A percentile compares a stretch with the other conserved stretches of the same genome.
These are phyloP conservation scores for Hamamelis virginiana DNA, from an alignment of 164 flowering plant genomes.

Conservation along the genomic window DNA sequence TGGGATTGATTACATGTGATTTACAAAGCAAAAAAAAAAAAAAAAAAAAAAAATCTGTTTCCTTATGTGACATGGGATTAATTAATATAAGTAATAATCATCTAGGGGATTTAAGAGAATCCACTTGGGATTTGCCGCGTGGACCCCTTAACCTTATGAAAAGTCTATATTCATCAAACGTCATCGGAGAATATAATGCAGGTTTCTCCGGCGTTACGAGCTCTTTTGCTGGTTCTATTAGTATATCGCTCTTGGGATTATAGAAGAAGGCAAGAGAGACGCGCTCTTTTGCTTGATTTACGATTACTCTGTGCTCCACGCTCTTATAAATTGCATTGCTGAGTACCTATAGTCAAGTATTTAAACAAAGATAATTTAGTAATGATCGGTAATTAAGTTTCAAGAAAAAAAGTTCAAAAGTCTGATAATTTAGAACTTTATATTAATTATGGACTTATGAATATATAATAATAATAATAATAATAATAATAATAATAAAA, in stretches of 20 bases:
- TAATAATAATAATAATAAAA: no score
- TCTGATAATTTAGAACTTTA: no score
- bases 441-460: no score
- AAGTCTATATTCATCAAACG: slow-evolving; percentile 66
- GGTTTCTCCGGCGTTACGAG: slow-evolving; percentile 49
- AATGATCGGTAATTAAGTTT: no score
- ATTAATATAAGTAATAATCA: slow-evolving; percentile 7
- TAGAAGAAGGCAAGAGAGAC: slow-evolving; percentile 70
- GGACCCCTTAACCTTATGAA: slow-evolving; percentile 62
- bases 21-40: neutral
- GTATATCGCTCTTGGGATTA: slow-evolving; percentile 66
- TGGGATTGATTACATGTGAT: slow-evolving; percentile 6
- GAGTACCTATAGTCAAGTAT: slow-evolving; percentile 39
- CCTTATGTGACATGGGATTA: neutral
- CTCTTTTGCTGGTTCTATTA: slow-evolving; percentile 43
- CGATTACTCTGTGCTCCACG: slow-evolving; percentile 71
- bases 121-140: slow-evolving; percentile 63
- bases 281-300: slow-evolving; percentile 48
- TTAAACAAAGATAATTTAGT: no score
- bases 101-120: slow-evolving; percentile 38
- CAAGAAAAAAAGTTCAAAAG: no score
- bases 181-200: slow-evolving; percentile 53
- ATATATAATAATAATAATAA: no score
- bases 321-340: slow-evolving; percentile 70
- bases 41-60: no score